Percentiles rank a stretch among this genome's conserved stretches.
These are phyloP conservation scores for Leccinum colubrinum DNA, from an alignment of 1,284 basidiomycete species.

Conservation along the genomic window DNA sequence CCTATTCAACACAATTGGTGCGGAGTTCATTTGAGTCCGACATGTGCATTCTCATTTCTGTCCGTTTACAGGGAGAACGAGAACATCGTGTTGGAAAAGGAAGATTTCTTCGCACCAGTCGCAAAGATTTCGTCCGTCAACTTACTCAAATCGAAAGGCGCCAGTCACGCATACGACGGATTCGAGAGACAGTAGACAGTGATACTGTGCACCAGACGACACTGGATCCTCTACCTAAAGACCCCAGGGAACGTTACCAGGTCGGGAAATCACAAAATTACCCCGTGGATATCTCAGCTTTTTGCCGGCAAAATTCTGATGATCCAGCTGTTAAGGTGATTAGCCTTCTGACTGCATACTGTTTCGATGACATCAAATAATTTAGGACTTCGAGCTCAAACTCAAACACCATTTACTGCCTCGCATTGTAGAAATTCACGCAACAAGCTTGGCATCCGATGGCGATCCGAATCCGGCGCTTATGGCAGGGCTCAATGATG, in stretches of 20 bases:
- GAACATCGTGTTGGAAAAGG: background rate
- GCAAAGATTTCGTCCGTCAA: background rate
- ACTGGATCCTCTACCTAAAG: background rate
- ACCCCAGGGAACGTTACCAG: background rate
- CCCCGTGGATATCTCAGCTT: background rate
- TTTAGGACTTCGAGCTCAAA: background rate
- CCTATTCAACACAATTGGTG: background rate
- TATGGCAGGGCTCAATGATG: background rate
- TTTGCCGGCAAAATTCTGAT: background rate
- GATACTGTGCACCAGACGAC: background rate
- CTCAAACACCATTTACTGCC: background rate
- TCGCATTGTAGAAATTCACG: background rate
- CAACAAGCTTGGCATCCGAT: fast-evolving
- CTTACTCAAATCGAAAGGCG: background rate
- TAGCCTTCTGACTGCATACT: background rate
- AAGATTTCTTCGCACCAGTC: background rate
- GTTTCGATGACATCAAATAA: background rate
- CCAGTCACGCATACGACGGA: background rate
- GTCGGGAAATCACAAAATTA: background rate
- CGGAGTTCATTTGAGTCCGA: background rate
- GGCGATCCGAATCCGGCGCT: background rate
- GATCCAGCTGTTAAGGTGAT: background rate
- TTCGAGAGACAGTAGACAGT: background rate
- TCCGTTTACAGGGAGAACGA: background rate
- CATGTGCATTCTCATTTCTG: background rate